Conservation (phyloP, 2,329 filamentous ascomycete species). For the Neonectria ditissima region DNA sequence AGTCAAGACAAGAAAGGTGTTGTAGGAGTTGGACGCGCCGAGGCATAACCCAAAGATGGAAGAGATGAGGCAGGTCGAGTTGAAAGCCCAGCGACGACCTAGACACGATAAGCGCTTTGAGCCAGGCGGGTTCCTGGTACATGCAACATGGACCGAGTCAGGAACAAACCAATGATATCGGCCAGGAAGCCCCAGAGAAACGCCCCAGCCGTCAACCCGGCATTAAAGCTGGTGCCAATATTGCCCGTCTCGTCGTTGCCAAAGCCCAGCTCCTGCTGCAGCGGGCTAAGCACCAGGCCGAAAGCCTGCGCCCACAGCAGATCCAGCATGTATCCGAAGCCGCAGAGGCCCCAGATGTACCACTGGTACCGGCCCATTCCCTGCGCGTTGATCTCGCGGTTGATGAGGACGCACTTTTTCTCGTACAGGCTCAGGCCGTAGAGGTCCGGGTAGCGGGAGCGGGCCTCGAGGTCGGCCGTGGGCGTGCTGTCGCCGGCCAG, state of each 20-base stretch:
- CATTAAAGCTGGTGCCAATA: slow-evolving; percentile 66
- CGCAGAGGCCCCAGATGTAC: slow-evolving; percentile 64
- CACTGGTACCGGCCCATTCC: slow-evolving; percentile 67
- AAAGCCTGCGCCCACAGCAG: slow-evolving; percentile 70
- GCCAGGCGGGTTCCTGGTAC: not conserved
- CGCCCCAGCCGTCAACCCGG: slow-evolving; percentile 66
- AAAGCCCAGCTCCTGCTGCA: slow-evolving; percentile 69
- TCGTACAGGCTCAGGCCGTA: slow-evolving; percentile 48
- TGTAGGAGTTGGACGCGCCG: slow-evolving; percentile 62
- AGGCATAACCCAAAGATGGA: slow-evolving; percentile 65
- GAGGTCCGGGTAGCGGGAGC: slow-evolving; percentile 24
- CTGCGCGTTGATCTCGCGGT: slow-evolving; percentile 61
- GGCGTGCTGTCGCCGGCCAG: not conserved
- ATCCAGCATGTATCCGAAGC: slow-evolving; percentile 67
- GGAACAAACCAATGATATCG: slow-evolving; percentile 57
- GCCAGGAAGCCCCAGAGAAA: slow-evolving; percentile 67
- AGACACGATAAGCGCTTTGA: not conserved
- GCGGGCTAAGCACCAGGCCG: slow-evolving; percentile 63
- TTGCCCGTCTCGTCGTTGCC: slow-evolving; percentile 53
- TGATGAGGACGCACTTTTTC: slow-evolving; percentile 51
- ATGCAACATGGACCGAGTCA: not conserved
- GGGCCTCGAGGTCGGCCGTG: not conserved
- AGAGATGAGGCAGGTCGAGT: slow-evolving; percentile 66
- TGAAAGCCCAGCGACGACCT: slow-evolving; percentile 68
- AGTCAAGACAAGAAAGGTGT: slow-evolving; percentile 63